Base-by-base conservation (phyloP, 768 basidiomycete genomes). In the Tephrocybe sp. region DNA sequence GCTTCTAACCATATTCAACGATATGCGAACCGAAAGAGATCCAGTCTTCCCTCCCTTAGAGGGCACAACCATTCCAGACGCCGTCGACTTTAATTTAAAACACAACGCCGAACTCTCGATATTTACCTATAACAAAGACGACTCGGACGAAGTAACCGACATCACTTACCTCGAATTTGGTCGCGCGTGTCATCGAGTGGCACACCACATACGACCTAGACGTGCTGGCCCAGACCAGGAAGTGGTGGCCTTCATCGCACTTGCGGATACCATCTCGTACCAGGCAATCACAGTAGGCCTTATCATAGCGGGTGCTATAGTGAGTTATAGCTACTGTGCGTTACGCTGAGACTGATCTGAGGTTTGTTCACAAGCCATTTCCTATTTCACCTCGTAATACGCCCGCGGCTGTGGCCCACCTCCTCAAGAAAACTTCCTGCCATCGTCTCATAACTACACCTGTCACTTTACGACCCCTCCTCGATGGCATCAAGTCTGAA, bases 111-210 rank as follows among this genome's bases (percentile, higher is more conserved):
- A 46, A 5, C 50, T 49, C n/a, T 46, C 60, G 4, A 47, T 58
- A 9, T 64, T 50, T 27, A 55, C 48, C 16, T 64, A 52, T 38
- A 53, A 31, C 40, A 32, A 44, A 22, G 60, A 60, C n/a, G 44
- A 41, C 36, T 52, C 51, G n/a, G 40, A 49, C 9, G 44, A 60
- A 4, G 38, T 63, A 36, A 53, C 53, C 1, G 34, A 55, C 15
- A 61, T 77, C 13, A 62, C 66, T 1, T 66, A 63, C 35, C 45
- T 71, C 9, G 71, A 76, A 40, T 77, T 74, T 47, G 63, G 61
- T 16, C 69, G 68, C 9, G 75, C 73, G 1, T 65, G 64, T 26
- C 69, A n/a, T n/a, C n/a, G n/a, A n/a, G n/a, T n/a, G n/a, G n/a
- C n/a, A n/a, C n/a, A n/a, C n/a, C n/a, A n/a, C 15, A 27, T 73